A percentile compares a stretch with the other conserved stretches of the same genome.
Evolutionary conservation across 192 early-diverging fungal species (phyloP).

Genomic region (Spizellomyces punctatus): DNA sequence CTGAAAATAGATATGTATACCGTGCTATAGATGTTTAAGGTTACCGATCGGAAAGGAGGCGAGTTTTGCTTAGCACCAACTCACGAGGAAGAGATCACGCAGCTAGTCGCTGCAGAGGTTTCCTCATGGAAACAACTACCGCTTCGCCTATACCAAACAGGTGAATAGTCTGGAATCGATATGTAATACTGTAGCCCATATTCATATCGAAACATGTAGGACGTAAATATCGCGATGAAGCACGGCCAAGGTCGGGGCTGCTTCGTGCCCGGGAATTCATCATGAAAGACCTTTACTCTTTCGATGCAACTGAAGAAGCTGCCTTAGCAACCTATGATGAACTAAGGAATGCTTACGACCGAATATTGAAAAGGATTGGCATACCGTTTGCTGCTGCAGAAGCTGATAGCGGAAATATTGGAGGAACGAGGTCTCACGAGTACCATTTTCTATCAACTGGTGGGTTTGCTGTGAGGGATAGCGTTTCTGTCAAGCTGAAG

Average conservation of each 20-base stretch:
- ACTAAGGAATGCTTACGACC: slow-evolving; percentile 73
- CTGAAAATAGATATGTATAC: slow-evolving; percentile 15
- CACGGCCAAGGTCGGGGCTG: slow-evolving; percentile 79
- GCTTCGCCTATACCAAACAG: slow-evolving; percentile 85
- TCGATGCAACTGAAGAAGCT: slow-evolving; percentile 69
- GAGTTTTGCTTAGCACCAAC: slow-evolving; percentile 81
- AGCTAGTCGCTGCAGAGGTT: slow-evolving; percentile 67
- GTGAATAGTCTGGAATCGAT: slow-evolving; percentile 23
- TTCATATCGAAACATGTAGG: slow-evolving; percentile 22
- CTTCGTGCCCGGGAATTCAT: slow-evolving; percentile 87
- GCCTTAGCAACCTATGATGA: slow-evolving; percentile 77
- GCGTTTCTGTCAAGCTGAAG: no score
- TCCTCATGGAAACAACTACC: slow-evolving; percentile 76
- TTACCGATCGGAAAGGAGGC: slow-evolving; percentile 75
- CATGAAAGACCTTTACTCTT: slow-evolving; percentile 97
- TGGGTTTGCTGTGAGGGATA: slow-evolving; percentile 17
- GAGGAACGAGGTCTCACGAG: slow-evolving; percentile 86
- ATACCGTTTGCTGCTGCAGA: slow-evolving; percentile 79
- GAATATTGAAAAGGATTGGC: slow-evolving; percentile 75
- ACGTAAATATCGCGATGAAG: slow-evolving; percentile 80
- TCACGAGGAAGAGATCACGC: slow-evolving; percentile 91
- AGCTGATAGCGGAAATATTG: slow-evolving; percentile 91
- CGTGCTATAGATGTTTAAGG: slow-evolving; percentile 63
- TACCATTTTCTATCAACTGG: slow-evolving; percentile 78
- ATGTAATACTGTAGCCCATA: neutral